Percentiles rank a stretch among this genome's conserved stretches.
These are phyloP conservation scores for Daldinia decipiens DNA, from an alignment of 495 filamentous ascomycete genomes.

Conservation along the genomic window DNA sequence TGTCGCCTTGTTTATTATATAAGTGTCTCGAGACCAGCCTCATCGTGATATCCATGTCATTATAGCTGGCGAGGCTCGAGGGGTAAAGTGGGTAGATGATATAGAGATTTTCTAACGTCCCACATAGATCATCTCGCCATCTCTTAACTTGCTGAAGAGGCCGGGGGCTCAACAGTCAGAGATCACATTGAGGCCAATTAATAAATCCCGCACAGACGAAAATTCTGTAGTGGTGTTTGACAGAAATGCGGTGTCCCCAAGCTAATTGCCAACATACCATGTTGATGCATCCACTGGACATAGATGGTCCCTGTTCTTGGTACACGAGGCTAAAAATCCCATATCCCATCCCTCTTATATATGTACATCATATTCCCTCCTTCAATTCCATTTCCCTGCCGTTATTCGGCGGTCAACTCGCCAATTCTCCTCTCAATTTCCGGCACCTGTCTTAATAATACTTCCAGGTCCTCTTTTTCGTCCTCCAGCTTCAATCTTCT, in stretches of 20 bases:
- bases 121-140: slow-evolving; percentile 6
- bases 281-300: slow-evolving; percentile 5
- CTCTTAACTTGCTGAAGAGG: not conserved
- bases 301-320: not conserved
- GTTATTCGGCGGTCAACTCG: slow-evolving; percentile 68
- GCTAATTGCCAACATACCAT: slow-evolving; percentile 10
- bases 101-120: not conserved
- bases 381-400: slow-evolving; percentile 1
- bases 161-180: not conserved
- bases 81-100: slow-evolving; percentile 1
- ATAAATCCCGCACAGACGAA: slow-evolving; percentile 14
- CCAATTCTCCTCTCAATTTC: slow-evolving; percentile 86
- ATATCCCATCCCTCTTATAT: not conserved
- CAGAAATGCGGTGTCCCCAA: slow-evolving; percentile 5
- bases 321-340: slow-evolving; percentile 14
- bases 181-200: not conserved
- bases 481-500: slow-evolving; percentile 86
- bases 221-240: not conserved
- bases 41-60: not conserved
- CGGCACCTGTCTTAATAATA: slow-evolving; percentile 82
- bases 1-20: not conserved
- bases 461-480: slow-evolving; percentile 94
- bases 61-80: slow-evolving; percentile 5
- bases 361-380: slow-evolving; percentile 6
- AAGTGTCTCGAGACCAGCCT: not conserved